A percentile compares a stretch with the other conserved stretches of the same genome.
Conservation (phyloP, 1,139 yeast genomes). For the Pichia terricola region DNA sequence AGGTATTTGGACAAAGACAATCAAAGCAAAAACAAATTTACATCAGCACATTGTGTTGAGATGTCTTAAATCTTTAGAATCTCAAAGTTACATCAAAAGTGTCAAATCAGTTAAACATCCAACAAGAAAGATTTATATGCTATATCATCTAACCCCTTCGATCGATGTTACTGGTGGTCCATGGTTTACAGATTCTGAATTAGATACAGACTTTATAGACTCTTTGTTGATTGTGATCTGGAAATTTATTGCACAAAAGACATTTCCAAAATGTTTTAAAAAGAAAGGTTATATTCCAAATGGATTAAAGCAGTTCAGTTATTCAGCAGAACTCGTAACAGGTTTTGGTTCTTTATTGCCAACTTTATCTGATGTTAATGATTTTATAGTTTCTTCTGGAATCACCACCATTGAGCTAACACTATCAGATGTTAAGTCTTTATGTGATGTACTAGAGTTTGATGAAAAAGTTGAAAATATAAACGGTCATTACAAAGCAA, state of each 20-base stretch:
- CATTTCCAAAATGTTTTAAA: constrained; percentile 64
- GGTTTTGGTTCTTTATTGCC: constrained; percentile 35
- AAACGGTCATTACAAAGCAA: constrained; percentile 35
- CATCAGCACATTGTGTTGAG: constrained; percentile 88
- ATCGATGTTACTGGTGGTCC: constrained; percentile 98
- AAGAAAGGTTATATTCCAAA: constrained; percentile 16
- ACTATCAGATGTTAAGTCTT: constrained; percentile 61
- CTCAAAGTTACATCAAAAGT: constrained; percentile 77
- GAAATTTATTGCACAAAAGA: constrained; percentile 68
- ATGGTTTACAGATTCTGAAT: constrained; percentile 95
- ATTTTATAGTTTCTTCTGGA: constrained; percentile 64
- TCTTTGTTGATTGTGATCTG: constrained; percentile 76
- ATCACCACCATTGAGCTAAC: constrained; percentile 78
- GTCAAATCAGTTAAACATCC: constrained; percentile 92
- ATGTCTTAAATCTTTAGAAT: constrained; percentile 75
- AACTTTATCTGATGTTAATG: constrained; percentile 60
- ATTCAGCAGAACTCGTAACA: constrained; percentile 32
- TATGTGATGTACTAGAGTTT: constrained; percentile 80
- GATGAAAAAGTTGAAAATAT: constrained; percentile 78
- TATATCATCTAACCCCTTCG: constrained; percentile 86
- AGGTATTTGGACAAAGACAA: constrained; percentile 93
- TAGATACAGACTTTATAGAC: constrained; percentile 89
- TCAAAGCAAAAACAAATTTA: constrained; percentile 81
- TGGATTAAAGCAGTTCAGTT: constrained; percentile 19
- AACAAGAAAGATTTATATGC: constrained; percentile 94